Base-by-base conservation (phyloP, 495 filamentous ascomycete genomes). In the Aspergillus funiculosus region DNA sequence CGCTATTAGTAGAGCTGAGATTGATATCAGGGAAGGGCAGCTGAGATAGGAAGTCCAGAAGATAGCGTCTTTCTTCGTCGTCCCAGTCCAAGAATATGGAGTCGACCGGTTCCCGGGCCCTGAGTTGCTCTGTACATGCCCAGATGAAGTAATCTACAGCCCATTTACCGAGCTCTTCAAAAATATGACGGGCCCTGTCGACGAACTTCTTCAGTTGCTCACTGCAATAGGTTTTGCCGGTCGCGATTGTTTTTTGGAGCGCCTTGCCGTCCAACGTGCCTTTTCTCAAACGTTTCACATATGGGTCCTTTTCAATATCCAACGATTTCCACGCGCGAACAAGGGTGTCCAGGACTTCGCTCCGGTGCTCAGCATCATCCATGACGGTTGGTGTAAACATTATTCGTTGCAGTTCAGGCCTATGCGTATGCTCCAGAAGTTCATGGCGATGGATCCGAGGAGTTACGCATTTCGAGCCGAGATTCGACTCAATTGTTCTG, bases 361-460 rank as follows among this genome's bases (percentile, higher is more conserved):
- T 64, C 0, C 52, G 45, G 5, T 20, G 3, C 1, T 26, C 18
- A 2, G 42, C 30, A 1, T 36, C 19, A 0, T 45, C 32, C 18
- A 28, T 7, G 4, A 36, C 24, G 4, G 25, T 20, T 2, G 59
- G 48, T 9, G 49, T 15, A 48, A 83, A 88, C 3, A 57, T 38
- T 5, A 84, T 55, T 11, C 66, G 69, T n/a, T 65, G 54, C 19
- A 94, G 60, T 9, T 61, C 53, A 8, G 90, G 91, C 18, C 71
- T 76, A 59, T 87, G 80, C 4, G 85, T 83, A 53, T 82, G 69
- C 18, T 69, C 68, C 21, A 84, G 54, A 5, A 96, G 69, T 56
- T 94, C 87, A 1, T 76, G 73, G 1, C 84, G 79, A 54, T 91
- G 76, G 6, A 72, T 63, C n/a, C 71, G 81, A 1, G 91, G 91